Evolutionary conservation across 140 eudicot species (phyloP).

Genomic region (Ambrosia hybrid): DNA sequence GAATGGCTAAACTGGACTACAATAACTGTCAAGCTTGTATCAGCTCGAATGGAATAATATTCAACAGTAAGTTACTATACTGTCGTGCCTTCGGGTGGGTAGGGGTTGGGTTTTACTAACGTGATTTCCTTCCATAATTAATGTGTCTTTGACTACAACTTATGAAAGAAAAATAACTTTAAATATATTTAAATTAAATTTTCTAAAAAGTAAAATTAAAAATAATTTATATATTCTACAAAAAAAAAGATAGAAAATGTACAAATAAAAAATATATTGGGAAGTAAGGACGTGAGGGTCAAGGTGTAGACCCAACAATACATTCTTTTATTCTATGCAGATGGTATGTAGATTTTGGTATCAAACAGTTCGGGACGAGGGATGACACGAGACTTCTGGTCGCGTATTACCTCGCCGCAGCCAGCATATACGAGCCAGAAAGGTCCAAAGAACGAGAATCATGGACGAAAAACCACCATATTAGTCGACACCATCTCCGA

Average conservation of each 20-base stretch:
- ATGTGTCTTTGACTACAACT: too few relatives aligned
- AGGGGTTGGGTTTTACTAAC: too few relatives aligned
- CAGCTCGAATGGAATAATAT: conserved; percentile 61
- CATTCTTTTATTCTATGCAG: conserved; percentile 23
- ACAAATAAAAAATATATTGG: too few relatives aligned
- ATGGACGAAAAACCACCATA: conserved; percentile 70
- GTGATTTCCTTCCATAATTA: too few relatives aligned
- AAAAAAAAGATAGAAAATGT: too few relatives aligned
- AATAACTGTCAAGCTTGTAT: conserved; percentile 46
- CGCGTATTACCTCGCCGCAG: conserved; percentile 55
- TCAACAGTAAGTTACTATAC: conserved; percentile 50
- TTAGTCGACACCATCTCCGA: conserved; percentile 48
- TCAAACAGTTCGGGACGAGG: conserved; percentile 43
- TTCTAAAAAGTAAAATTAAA: too few relatives aligned
- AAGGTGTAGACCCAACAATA: too few relatives aligned
- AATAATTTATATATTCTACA: too few relatives aligned
- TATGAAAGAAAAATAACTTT: too few relatives aligned
- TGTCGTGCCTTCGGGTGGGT: too few relatives aligned
- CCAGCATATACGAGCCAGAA: conserved; percentile 63
- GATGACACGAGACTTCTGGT: conserved; percentile 36
- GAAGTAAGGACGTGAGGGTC: too few relatives aligned
- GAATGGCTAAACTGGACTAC: conserved; percentile 81
- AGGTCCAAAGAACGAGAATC: conserved; percentile 50
- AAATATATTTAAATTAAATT: too few relatives aligned
- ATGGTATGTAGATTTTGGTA: conserved; percentile 52